Percentiles rank a stretch among this genome's conserved stretches.
Conservation (phyloP, 768 basidiomycete genomes). For the Dacryopinax spathularia region DNA sequence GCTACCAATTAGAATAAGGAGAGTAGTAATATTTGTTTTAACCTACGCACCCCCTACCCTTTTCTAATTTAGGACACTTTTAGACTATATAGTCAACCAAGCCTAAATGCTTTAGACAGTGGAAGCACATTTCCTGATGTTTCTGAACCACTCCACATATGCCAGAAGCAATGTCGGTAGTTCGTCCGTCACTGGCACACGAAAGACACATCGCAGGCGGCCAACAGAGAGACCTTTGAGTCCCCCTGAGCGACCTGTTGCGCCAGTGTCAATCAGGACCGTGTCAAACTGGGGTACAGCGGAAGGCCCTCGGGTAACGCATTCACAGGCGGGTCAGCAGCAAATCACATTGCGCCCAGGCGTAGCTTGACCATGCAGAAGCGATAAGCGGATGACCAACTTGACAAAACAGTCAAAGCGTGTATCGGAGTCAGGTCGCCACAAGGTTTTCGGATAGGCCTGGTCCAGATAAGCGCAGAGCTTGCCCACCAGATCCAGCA, state of each 20-base stretch:
- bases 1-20: no score
- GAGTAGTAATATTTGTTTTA: no score
- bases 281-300: conserved; percentile 8
- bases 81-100: no score
- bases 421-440: neutral
- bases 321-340: neutral
- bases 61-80: no score
- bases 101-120: no score
- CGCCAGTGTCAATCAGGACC: conserved; percentile 5
- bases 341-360: neutral
- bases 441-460: neutral
- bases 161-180: conserved; percentile 12
- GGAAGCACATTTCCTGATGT: no score
- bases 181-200: conserved; percentile 7
- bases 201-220: conserved; percentile 11
- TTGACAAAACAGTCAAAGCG: neutral
- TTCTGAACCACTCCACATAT: conserved; percentile 20
- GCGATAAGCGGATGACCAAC: neutral
- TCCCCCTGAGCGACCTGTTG: neutral
- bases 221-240: neutral
- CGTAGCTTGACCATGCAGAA: neutral
- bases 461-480: neutral
- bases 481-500: neutral
- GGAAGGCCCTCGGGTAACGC: neutral
- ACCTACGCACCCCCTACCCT: no score